Evolutionary conservation across 495 filamentous ascomycete genomes (phyloP), one percentile per base, ranked within the genome.

Genomic region (Monascus purpureus): DNA sequence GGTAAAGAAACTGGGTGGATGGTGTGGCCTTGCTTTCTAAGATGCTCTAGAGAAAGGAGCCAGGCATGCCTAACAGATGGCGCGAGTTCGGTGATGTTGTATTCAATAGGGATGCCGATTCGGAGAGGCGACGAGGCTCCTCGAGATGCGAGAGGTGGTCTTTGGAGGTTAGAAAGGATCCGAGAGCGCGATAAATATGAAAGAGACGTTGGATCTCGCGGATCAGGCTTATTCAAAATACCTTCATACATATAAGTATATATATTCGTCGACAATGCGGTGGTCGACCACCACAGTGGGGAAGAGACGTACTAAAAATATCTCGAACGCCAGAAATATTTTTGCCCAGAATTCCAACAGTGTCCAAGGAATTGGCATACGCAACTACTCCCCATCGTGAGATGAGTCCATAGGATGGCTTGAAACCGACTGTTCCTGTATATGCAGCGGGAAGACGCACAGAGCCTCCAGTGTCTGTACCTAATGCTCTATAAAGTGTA

Each of bases 361-460:
- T 97, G 47, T 97, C 90, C 5, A 97, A 52, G 2, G 85, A 93
- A 45, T 96, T 95, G 12, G 92, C 90, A 50, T 96, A 97, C 13
- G 87, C 80, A 17, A 96, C 68, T 6, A 97, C 87, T 12, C 90
- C 90, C 70, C 79, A 85, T 29, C 90, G 68, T 32, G 84, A 92
- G 19, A 88, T 45, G 41, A 80, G 52, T 7, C 83, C 85, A 46
- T 92, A 92, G 4, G 82, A 92, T 9, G 90, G 90, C 55, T 97
- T 97, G 57, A 86, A 95, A 0, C 90, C 90, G 15, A 92, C 69
- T 8, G 74, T 68, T 6, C 86, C 84, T 4, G 77, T 87, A 47
- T 92, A 96, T 8, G 90, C 83, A 12, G 92, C 88, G 1, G 90
- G 90, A 35, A 96, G 67, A 15, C 90, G 71, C 27, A 96, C 84